These are phyloP conservation scores for Stentor coeruleus DNA, from an alignment of 73 alveolate genomes.

Conservation along the genomic window DNA sequence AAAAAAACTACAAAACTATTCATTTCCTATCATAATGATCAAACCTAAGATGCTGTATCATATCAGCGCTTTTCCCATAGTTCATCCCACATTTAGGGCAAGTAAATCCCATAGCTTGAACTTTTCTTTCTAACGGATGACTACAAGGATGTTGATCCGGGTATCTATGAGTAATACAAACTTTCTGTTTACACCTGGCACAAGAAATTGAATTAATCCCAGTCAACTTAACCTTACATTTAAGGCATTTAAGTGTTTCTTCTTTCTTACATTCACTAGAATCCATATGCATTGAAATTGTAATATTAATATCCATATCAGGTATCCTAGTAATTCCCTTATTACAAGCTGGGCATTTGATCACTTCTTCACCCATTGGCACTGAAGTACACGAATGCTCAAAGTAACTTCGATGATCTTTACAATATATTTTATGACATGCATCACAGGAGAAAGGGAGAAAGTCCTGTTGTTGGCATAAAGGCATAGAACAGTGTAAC, in stretches of 20 bases:
- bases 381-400: conserved; percentile 32
- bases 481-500: conserved; percentile 31
- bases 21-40: too few relatives aligned
- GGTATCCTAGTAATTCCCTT: conserved; percentile 35
- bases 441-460: conserved; percentile 42
- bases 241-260: conserved; percentile 23
- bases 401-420: conserved; percentile 31
- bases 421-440: conserved; percentile 30
- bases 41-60: neutral
- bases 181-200: conserved; percentile 27
- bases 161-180: conserved; percentile 41
- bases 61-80: neutral
- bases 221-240: conserved; percentile 30
- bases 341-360: conserved; percentile 56
- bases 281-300: conserved; percentile 29
- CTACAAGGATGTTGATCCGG: conserved; percentile 46
- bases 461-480: conserved; percentile 42
- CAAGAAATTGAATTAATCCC: conserved; percentile 28
- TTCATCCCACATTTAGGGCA: neutral
- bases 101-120: conserved; percentile 8
- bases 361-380: conserved; percentile 29
- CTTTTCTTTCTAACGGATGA: conserved; percentile 3
- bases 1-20: too few relatives aligned
- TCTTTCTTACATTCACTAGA: conserved; percentile 28
- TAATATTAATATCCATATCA: conserved; percentile 36